A percentile compares a stretch with the other conserved stretches of the same genome.
phyloP scores from a whole-genome alignment of 2,329 filamentous ascomycete species.

The Ophiostoma novo-ulmi region DNA sequence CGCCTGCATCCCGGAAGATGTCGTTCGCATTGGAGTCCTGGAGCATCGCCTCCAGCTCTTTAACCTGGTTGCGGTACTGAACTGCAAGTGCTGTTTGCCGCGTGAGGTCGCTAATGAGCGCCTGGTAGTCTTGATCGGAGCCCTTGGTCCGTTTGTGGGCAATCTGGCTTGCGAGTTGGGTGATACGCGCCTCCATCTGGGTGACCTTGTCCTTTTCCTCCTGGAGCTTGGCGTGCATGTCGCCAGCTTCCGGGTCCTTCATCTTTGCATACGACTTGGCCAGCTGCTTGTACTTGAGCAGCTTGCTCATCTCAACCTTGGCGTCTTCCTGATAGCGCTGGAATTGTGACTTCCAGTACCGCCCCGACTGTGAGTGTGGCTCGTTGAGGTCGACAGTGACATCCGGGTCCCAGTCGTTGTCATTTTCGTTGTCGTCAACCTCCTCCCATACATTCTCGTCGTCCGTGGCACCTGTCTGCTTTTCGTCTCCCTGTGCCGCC shows the following conservation, averaged over 20 bases:
- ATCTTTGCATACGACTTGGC: slow-evolving; percentile 73
- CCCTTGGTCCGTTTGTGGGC: slow-evolving; percentile 37
- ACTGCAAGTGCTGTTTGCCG: slow-evolving; percentile 54
- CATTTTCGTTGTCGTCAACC: slow-evolving; percentile 39
- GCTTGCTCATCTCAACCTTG: slow-evolving; percentile 67
- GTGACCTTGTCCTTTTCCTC: slow-evolving; percentile 63
- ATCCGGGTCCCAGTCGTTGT: slow-evolving; percentile 45
- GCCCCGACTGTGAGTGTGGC: slow-evolving; percentile 68
- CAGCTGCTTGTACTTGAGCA: slow-evolving; percentile 73
- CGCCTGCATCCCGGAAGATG: not conserved
- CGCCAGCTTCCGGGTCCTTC: slow-evolving; percentile 67
- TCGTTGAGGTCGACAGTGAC: slow-evolving; percentile 66
- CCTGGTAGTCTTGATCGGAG: slow-evolving; percentile 42
- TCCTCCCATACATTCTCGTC: slow-evolving; percentile 51
- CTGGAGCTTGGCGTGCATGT: slow-evolving; percentile 59
- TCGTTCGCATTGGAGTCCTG: slow-evolving; percentile 33
- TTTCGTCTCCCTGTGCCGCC: not conserved
- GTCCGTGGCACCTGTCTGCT: slow-evolving; percentile 24
- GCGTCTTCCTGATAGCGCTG: slow-evolving; percentile 68
- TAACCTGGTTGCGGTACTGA: slow-evolving; percentile 55
- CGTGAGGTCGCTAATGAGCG: slow-evolving; percentile 49
- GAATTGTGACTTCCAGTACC: slow-evolving; percentile 76
- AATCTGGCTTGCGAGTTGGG: slow-evolving; percentile 56
- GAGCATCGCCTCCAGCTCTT: slow-evolving; percentile 51
- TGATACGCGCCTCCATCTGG: slow-evolving; percentile 58